Percentiles rank a stretch among this genome's conserved stretches.
These are phyloP conservation scores for Jamesozyma lodderae DNA, from an alignment of 805 yeast species.

Conservation along the genomic window DNA sequence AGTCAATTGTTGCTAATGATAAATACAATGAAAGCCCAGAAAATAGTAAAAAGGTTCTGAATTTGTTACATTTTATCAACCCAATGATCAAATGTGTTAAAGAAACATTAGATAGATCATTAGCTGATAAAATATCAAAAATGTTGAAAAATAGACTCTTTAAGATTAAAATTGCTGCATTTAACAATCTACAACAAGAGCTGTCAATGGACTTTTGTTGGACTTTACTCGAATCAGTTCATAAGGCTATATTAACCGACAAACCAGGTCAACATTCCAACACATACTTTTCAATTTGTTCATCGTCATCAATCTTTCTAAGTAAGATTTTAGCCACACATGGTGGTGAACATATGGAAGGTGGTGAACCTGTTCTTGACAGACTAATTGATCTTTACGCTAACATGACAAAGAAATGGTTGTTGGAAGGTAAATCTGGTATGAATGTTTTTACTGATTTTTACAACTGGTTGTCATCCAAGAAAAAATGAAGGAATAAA, in stretches of 20 bases:
- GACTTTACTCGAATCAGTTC: conserved; percentile 33
- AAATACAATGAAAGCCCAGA: conserved; percentile 1
- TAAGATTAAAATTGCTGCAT: conserved; percentile 34
- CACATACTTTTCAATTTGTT: conserved; percentile 47
- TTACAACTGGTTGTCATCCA: conserved; percentile 67
- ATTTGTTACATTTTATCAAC: conserved; percentile 35
- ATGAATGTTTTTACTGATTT: conserved; percentile 56
- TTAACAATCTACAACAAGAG: background rate
- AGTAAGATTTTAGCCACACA: conserved; percentile 50
- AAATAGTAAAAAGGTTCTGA: conserved; percentile 14
- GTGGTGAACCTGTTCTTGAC: conserved; percentile 33
- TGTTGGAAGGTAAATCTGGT: conserved; percentile 26
- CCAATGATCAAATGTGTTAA: conserved; percentile 56
- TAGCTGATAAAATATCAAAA: conserved; percentile 71
- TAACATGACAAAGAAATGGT: conserved; percentile 53
- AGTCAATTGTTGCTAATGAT: conserved; percentile 9
- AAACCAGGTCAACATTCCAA: conserved; percentile 32
- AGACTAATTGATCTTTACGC: conserved; percentile 49
- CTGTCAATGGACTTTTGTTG: no score
- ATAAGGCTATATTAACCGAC: conserved; percentile 30
- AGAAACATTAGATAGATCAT: conserved; percentile 55
- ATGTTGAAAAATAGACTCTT: conserved; percentile 52
- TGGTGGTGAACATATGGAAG: conserved; percentile 12
- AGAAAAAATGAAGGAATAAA: conserved; percentile 23
- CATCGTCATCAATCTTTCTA: conserved; percentile 42